Evolutionary conservation across 1,284 basidiomycete genomes (phyloP).

Genomic region (Microbotryum silenes-acaulis): DNA sequence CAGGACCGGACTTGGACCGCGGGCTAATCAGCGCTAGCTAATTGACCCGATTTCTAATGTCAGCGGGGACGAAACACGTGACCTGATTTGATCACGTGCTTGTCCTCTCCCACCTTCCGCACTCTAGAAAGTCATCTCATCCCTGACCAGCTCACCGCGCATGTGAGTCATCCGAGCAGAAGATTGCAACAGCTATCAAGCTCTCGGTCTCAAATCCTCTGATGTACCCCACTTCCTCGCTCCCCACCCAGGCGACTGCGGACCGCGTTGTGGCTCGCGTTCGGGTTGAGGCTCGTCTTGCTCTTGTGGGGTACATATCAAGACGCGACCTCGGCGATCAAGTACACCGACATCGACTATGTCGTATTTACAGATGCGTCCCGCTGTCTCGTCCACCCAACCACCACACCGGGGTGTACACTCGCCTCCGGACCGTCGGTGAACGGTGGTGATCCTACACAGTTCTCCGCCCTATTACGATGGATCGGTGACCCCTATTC

Average conservation of each 20-base stretch:
- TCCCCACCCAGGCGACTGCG: constrained; percentile 8
- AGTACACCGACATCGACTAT: constrained; percentile 97
- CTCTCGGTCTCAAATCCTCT: background rate
- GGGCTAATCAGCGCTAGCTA: too few relatives aligned
- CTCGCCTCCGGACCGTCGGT: background rate
- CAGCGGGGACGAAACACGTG: too few relatives aligned
- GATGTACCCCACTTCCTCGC: background rate
- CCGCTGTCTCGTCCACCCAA: constrained; percentile 50
- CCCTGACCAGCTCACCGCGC: too few relatives aligned
- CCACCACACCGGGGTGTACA: constrained; percentile 7
- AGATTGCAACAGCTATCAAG: background rate
- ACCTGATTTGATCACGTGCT: too few relatives aligned
- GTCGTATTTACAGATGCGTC: constrained; percentile 90
- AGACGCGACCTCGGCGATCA: constrained; percentile 49
- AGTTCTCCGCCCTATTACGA: constrained; percentile 6
- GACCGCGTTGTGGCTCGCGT: constrained; percentile 6
- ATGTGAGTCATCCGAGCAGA: background rate
- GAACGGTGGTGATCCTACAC: background rate
- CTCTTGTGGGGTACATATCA: constrained; percentile 22
- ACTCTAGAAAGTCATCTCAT: too few relatives aligned
- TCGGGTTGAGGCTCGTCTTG: constrained; percentile 5
- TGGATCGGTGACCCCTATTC: constrained; percentile 65
- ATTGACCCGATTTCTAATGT: too few relatives aligned
- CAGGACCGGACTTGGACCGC: background rate
- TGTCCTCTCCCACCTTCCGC: too few relatives aligned